Base-by-base conservation (phyloP, 2,329 filamentous ascomycete genomes). In the Exophiala viscosa region DNA sequence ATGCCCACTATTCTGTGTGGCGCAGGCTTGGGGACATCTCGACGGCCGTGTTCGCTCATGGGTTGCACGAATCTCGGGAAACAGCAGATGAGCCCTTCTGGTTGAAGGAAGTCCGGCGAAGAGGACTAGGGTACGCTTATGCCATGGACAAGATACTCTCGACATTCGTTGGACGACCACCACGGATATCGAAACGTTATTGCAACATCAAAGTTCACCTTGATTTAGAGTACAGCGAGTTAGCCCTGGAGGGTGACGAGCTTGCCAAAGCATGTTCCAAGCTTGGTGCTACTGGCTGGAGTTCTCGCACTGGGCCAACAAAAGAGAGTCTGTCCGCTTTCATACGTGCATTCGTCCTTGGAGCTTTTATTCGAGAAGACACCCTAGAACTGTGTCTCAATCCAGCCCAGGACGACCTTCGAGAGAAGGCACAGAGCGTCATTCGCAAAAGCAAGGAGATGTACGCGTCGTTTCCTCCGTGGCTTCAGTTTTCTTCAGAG, bases 101-200 rank as follows among this genome's bases (percentile, higher is more conserved):
- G 23, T 28, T 28, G 23, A 2, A 28, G 8, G 23, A 28, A 4
- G 23, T 28, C 8, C 23, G 23, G 8, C 23, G 23, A 7, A 28
- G 8, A 28, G 23, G 23, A 28, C 23, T 5, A 28, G 70, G 70
- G 4, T 66, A 69, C 1, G 67, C 68, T 5, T 78, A 76, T 48
- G 71, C 71, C 5, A 70, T 69, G 3, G 76, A 78, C 50, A 78
- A 77, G 50, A 73, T 70, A 36, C 62, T 77, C 6, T 70, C 75
- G 1, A 72, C 76, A 1, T 79, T 79, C 47, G 69, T 78, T n/a
- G 76, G 76, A 3, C 68, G 76, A 2, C 76, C 76, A 3, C 74
- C 75, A 2, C 67, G 75, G 2, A 71, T 78, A 35, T 68, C 68
- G n/a, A 65, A 69, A 34, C 67, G 69, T 35, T 76, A 70, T 51